phyloP scores from a whole-genome alignment of 176 grass and related monocot species.

The Juncus effusus region DNA sequence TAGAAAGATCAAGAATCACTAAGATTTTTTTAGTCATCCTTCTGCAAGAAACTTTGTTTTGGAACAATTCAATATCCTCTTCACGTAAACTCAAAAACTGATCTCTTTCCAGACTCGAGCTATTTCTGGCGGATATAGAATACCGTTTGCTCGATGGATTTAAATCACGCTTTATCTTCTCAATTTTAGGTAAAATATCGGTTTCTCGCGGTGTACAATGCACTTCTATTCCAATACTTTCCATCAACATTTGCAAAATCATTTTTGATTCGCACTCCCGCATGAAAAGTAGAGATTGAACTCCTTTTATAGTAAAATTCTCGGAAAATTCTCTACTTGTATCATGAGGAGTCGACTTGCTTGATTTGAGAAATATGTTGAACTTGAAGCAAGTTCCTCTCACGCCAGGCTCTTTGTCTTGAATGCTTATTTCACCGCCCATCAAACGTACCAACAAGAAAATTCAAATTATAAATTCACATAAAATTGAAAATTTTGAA shows the following conservation, averaged over 20 bases:
- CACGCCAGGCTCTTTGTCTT: conserved; percentile 53
- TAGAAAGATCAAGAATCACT: conserved; percentile 41
- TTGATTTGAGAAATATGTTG: conserved; percentile 55
- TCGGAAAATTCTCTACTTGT: neutral
- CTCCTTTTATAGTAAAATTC: conserved; percentile 19
- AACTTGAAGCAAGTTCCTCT: conserved; percentile 70
- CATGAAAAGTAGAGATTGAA: conserved; percentile 43
- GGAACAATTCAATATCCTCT: conserved; percentile 27
- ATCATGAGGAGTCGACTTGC: conserved; percentile 2
- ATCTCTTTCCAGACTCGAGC: conserved; percentile 17
- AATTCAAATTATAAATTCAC: neutral
- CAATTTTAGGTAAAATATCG: neutral
- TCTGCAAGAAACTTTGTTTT: conserved; percentile 17
- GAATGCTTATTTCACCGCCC: conserved; percentile 83
- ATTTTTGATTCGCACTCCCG: neutral
- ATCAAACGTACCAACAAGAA: conserved; percentile 61
- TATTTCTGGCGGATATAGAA: no score
- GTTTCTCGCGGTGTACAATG: neutral
- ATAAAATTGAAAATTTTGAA: neutral
- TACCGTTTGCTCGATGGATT: no score
- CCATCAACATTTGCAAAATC: no score
- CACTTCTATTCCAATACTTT: no score
- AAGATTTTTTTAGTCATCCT: conserved; percentile 32
- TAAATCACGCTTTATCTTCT: neutral
- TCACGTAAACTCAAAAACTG: conserved; percentile 37